A percentile compares a stretch with the other conserved stretches of the same genome.
Conservation (phyloP, 768 basidiomycete species). For the Strobilomyces confusus region DNA sequence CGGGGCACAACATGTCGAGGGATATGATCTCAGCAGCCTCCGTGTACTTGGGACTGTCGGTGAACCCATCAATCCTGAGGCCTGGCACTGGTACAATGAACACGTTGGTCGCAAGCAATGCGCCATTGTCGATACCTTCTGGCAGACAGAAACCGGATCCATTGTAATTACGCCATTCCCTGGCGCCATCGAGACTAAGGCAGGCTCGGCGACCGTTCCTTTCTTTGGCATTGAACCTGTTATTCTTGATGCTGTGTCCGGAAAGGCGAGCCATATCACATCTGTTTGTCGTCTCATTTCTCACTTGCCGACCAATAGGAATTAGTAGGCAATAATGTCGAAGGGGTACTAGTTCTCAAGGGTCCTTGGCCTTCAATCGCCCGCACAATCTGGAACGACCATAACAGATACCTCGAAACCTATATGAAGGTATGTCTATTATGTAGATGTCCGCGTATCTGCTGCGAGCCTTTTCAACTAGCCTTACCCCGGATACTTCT, state of each 20-base stretch:
- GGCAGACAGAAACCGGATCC: conserved; percentile 98
- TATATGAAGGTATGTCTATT: conserved; percentile 53
- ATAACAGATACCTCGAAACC: conserved; percentile 77
- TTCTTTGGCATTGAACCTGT: conserved; percentile 94
- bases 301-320: conserved; percentile 35
- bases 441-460: conserved; percentile 32
- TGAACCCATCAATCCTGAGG: conserved; percentile 98
- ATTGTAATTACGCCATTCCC: conserved; percentile 95
- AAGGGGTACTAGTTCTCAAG: conserved; percentile 86
- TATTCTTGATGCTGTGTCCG: conserved; percentile 81
- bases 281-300: background rate
- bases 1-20: conserved; percentile 81
- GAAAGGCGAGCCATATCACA: conserved; percentile 43
- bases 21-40: conserved; percentile 75
- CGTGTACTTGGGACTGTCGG: conserved; percentile 92
- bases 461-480: conserved; percentile 30
- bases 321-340: conserved; percentile 76
- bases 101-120: conserved; percentile 85
- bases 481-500: conserved; percentile 89
- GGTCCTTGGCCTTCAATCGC: conserved; percentile 95
- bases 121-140: conserved; percentile 92
- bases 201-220: conserved; percentile 94
- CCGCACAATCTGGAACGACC: conserved; percentile 87
- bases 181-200: conserved; percentile 93
- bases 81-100: conserved; percentile 99